Base-by-base conservation (phyloP, 2,329 filamentous ascomycete species). In the Juglanconis oblonga region DNA sequence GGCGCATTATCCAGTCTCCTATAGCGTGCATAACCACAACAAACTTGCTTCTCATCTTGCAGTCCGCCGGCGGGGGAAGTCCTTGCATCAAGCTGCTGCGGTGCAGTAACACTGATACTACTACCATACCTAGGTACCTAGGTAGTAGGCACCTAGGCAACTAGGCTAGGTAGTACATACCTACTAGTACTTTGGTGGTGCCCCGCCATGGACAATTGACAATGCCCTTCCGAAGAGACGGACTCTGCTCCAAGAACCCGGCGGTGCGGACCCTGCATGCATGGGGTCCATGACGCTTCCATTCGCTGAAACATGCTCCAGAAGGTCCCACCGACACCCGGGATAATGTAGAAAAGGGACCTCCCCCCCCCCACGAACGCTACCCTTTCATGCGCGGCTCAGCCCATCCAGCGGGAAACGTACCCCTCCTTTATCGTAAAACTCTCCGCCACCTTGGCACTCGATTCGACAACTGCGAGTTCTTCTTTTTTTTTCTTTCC, bases 301-400 rank as follows among this genome's bases (percentile, higher is more conserved):
- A 44, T 44, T 44, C 40, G 40, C 40, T 13, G 14, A n/a, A 13
- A 44, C 40, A n/a, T 44, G 14, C 50, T 52, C 6, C 24, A 42
- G 29, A 52, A 11, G 36, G 52, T 7, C 52, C 52, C 52, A 47
- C 52, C 32, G 29, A 10, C 42, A 45, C 52, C 52, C 29, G 31
- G 10, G 17, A 24, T n/a, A 45, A 45, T 45, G 17, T n/a, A 55
- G 35, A 33, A 17, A 45, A 35, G 52, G 9, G n/a, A 7, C n/a
- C 42, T 36, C 9, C 38, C 13, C 17, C 17, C n/a, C 45, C 24
- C 44, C 44, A 32, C 44, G 36, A 8, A 35, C 38, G 31, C 40
- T 32, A 24, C 56, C 35, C 48, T 55, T 51, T 49, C 48, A 59
- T 57, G 55, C 52, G 56, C 59, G 38, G 52, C 52, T 59, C 59